Evolutionary conservation across 1,284 basidiomycete genomes (phyloP).

Genomic region (Ceratobasidium sp.): DNA sequence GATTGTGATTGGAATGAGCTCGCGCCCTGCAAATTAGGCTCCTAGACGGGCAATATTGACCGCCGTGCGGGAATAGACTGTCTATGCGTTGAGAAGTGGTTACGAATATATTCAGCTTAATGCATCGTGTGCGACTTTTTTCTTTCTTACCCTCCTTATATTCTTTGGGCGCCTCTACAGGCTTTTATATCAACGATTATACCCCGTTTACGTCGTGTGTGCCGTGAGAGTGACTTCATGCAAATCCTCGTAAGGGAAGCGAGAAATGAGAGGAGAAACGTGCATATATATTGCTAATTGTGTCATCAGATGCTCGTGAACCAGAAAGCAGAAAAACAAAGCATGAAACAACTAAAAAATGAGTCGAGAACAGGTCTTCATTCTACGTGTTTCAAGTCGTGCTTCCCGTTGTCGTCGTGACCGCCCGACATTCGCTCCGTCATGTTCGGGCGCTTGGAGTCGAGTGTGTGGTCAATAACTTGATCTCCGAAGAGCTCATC

Average conservation of each 20-base stretch:
- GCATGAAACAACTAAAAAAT: background rate
- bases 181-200: constrained; percentile 10
- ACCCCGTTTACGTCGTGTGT: too few relatives aligned
- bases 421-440: background rate
- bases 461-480: constrained; percentile 30
- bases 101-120: constrained; percentile 11
- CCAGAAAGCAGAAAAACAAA: constrained; percentile 3
- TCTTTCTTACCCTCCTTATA: background rate
- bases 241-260: background rate
- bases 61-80: constrained; percentile 7
- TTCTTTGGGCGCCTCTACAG: background rate
- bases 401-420: constrained; percentile 1
- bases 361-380: background rate
- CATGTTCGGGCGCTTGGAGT: background rate
- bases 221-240: too few relatives aligned
- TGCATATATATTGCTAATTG: background rate
- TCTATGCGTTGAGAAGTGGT: constrained; percentile 12
- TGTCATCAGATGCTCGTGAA: background rate
- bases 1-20: constrained; percentile 13
- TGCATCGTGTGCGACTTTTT: constrained; percentile 28
- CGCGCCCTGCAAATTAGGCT: constrained; percentile 3
- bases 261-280: background rate
- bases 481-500: constrained; percentile 35
- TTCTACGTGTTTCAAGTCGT: constrained; percentile 15
- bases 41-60: background rate